Percentiles rank a stretch among this genome's conserved stretches.
Conservation (phyloP, 306 rosid species). For the Luffa aegyptiaca region DNA sequence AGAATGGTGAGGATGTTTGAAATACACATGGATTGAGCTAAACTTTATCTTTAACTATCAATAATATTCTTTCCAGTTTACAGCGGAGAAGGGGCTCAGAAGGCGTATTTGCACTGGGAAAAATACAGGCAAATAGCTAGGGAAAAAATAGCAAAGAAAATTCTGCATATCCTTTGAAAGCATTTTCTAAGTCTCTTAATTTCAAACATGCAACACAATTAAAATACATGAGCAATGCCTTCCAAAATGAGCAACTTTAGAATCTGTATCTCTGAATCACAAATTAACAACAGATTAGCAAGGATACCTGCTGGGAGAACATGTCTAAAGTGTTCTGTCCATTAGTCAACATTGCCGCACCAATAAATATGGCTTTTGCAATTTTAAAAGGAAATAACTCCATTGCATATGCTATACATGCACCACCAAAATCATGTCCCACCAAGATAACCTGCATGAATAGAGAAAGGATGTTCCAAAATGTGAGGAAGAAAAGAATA, state of each 20-base stretch:
- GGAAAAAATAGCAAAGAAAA: background rate
- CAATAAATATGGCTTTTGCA: slow-evolving; percentile 79
- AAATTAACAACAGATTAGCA: slow-evolving; percentile 11
- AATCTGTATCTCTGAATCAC: background rate
- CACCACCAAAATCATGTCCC: slow-evolving; percentile 98
- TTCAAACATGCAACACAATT: background rate
- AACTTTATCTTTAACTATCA: background rate
- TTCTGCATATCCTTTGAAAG: background rate
- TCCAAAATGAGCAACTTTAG: background rate
- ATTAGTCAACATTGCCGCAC: slow-evolving; percentile 73
- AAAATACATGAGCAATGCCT: background rate
- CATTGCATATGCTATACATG: slow-evolving; percentile 83
- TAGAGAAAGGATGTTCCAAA: slow-evolving; percentile 5
- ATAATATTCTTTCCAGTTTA: background rate
- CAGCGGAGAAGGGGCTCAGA: background rate
- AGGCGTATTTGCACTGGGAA: background rate
- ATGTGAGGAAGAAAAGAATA: background rate
- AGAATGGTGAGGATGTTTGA: background rate
- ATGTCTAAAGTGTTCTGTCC: slow-evolving; percentile 87
- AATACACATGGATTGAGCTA: background rate
- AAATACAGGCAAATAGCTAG: background rate
- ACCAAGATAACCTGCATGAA: slow-evolving; percentile 72
- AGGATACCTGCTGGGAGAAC: slow-evolving; percentile 75
- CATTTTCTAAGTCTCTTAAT: background rate
- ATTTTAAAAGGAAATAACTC: slow-evolving; percentile 66